These are phyloP conservation scores for Onygenales sp. DNA, from an alignment of 2,329 filamentous ascomycete species.

Conservation along the genomic window DNA sequence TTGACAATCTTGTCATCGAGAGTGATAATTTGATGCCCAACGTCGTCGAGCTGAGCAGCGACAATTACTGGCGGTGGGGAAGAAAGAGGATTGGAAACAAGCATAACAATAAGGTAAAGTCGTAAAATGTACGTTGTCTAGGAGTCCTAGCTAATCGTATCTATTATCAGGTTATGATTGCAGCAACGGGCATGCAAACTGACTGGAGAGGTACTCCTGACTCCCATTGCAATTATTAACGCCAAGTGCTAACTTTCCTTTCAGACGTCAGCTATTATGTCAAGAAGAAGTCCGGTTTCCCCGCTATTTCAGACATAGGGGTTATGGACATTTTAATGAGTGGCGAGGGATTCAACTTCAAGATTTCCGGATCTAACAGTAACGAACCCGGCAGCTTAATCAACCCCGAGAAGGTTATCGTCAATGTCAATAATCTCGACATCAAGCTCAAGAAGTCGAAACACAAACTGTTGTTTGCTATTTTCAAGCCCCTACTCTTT, in stretches of 20 bases:
- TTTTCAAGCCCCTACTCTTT: slow-evolving; percentile 82
- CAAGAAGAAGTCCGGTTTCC: slow-evolving; percentile 91
- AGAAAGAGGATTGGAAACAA: slow-evolving; percentile 77
- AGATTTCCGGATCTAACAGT: slow-evolving; percentile 75
- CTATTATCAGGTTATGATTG: slow-evolving; percentile 53
- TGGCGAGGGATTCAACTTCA: slow-evolving; percentile 83
- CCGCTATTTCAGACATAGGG: slow-evolving; percentile 75
- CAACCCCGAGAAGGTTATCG: slow-evolving; percentile 83
- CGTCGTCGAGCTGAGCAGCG: slow-evolving; percentile 73
- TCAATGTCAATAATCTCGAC: slow-evolving; percentile 69
- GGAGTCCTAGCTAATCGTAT: not conserved
- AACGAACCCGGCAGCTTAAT: slow-evolving; percentile 73
- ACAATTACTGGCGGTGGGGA: slow-evolving; percentile 93
- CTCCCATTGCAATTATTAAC: not conserved
- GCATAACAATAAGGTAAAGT: slow-evolving; percentile 60
- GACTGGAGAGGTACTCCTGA: slow-evolving; percentile 52
- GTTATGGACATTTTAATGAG: slow-evolving; percentile 81
- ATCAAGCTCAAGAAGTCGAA: slow-evolving; percentile 91
- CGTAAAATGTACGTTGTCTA: not conserved
- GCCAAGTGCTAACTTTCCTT: slow-evolving; percentile 4
- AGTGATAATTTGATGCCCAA: slow-evolving; percentile 97
- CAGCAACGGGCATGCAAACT: slow-evolving; percentile 83
- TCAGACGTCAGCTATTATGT: slow-evolving; percentile 85
- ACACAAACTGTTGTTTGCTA: slow-evolving; percentile 79
- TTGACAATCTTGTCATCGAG: slow-evolving; percentile 93